Percentiles rank a stretch among this genome's conserved stretches.
Evolutionary conservation across 2,329 filamentous ascomycete genomes (phyloP).

Genomic region (Trichoderma guizhouense): DNA sequence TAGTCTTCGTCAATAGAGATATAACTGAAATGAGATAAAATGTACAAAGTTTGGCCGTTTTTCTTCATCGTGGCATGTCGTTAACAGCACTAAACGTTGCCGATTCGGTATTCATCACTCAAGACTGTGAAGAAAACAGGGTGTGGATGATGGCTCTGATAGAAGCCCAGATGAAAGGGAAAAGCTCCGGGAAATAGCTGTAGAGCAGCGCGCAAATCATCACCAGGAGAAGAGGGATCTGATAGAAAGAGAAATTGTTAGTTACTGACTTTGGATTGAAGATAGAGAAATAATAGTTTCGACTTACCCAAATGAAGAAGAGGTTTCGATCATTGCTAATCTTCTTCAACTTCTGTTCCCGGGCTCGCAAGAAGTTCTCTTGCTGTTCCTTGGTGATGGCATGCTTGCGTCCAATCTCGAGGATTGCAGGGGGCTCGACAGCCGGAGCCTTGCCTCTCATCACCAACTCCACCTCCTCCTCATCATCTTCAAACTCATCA

Average conservation of each 20-base stretch:
- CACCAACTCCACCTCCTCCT: slow-evolving; percentile 28
- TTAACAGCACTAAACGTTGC: not conserved
- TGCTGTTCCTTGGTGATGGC: slow-evolving; percentile 63
- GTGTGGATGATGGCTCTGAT: slow-evolving; percentile 32
- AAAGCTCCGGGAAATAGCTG: slow-evolving; percentile 49
- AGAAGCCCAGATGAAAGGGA: slow-evolving; percentile 35
- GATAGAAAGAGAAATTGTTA: slow-evolving; percentile 22
- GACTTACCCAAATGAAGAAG: slow-evolving; percentile 65
- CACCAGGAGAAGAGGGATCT: slow-evolving; percentile 50
- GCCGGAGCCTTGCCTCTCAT: not conserved
- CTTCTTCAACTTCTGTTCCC: slow-evolving; percentile 61
- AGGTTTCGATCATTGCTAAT: slow-evolving; percentile 62
- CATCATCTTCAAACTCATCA: slow-evolving; percentile 21
- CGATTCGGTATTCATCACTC: slow-evolving; percentile 22
- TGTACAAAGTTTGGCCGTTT: not conserved
- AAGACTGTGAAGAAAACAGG: not conserved
- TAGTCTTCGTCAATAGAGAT: not conserved
- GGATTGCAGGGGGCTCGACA: slow-evolving; percentile 36
- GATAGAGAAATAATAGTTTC: not conserved
- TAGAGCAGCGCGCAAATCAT: slow-evolving; percentile 50
- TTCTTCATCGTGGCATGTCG: not conserved
- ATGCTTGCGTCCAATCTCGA: slow-evolving; percentile 61
- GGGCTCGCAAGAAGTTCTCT: slow-evolving; percentile 58
- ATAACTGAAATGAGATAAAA: not conserved
- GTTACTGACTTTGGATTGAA: not conserved